Evolutionary conservation across 305 asterid genomes (phyloP), one percentile per base, ranked within the genome.

Genomic region (Fraxinus platypoda): DNA sequence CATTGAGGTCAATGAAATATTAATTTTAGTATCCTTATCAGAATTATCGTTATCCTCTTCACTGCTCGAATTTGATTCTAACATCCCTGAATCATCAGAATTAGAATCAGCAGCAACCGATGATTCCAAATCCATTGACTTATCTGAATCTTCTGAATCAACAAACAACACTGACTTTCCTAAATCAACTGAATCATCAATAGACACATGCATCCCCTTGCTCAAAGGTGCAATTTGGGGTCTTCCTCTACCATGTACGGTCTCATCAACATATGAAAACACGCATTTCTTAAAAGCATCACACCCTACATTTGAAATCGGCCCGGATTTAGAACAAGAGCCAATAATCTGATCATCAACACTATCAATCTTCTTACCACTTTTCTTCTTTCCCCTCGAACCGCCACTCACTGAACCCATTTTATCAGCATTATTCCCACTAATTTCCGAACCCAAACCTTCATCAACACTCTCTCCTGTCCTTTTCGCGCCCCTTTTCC

Each of bases 131-230:
- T 54, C 26, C 66, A 54, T 54, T 6, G 64, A 54, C 64, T 54
- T 54, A 1, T 54, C 64, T n/a, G 64, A 54, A 54, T 54, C 64
- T 64, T 64, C 73, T n/a, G 33, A 46, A 8, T 62, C 73, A 46
- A 25, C 6, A 17, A 21, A 68, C 23, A 68, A 13, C 8, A 7
- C 71, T 4, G 80, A 49, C 43, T 57, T 57, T 35, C 80, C 81
- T 5, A 76, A 78, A 80, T 83, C 87, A 71, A 38, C 86, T 62
- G 78, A 49, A 33, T n/a, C 81, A 81, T 64, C 66, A 28, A 30
- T 11, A 8, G 23, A n/a, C 1, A 70, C 26, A 41, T 70, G 68
- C 41, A 49, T 26, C 11, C n/a, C 28, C 31, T 31, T 17, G 2
- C 59, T 80, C 35, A 59, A 23, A 30, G 37, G 49, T 73, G 78